Evolutionary conservation across 2,329 filamentous ascomycete genomes (phyloP), one percentile per base, ranked within the genome.

Genomic region (Lasiodiplodia gonubiensis): DNA sequence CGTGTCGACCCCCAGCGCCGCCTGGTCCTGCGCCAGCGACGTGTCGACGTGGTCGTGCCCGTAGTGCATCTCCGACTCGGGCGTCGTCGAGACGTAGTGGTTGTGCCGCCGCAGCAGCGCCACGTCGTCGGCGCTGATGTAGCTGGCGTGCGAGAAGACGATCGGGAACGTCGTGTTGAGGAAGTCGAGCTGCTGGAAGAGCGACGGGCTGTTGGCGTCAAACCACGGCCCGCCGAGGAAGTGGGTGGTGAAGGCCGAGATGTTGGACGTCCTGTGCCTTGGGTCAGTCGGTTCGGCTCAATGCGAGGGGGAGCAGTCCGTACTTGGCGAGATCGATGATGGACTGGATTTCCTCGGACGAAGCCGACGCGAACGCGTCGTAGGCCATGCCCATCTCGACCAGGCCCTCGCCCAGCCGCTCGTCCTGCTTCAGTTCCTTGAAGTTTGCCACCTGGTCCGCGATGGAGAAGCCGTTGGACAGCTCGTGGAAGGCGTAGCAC

Each of bases 31-130:
- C 33, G 83, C 76, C 10, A 78, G 72, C 64, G 83, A 78, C 21
- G 76, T 79, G 46, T 75, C 72, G 1, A 80, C 78, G 67, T 88
- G 84, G 0, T 76, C 78, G 70, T 86, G 84, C n/a, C 86, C 86
- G 73, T 83, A 88, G 72, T 87, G 85, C 79, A 86, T 83, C 71
- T 88, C 86, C 0, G 84, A 86, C 71, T 89, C 87, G 1, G 86
- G 85, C 0, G 86, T 88, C 68, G 85, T 85, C 63, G 85, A 85
- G 51, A 88, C 75, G 74, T 84, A 84, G 61, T 87, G 82, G 74
- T 88, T 84, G 2, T 80, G 80, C 0, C 74, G 68, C 12, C 84
- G 83, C 0, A 88, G 79, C 0, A 86, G 76, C 1, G 74, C 64
- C 0, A 77, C 76, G 16, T 83, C 81, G 0, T 69, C 67, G 0